Evolutionary conservation across 805 yeast species (phyloP).

Genomic region (Candida awuae): DNA sequence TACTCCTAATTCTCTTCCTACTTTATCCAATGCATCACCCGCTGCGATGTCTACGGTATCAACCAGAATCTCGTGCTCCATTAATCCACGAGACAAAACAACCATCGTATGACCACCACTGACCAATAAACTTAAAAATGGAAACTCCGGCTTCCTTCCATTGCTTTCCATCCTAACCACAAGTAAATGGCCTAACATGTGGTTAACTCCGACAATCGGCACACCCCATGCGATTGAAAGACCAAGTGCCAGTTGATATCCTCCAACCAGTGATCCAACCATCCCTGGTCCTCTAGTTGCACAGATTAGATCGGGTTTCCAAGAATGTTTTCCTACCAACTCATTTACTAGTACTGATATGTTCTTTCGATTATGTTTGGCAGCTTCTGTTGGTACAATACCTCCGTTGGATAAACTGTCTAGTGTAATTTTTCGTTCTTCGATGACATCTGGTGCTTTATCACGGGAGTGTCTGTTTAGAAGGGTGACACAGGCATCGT

Average conservation of each 20-base stretch:
- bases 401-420: constrained; percentile 70
- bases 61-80: constrained; percentile 63
- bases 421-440: constrained; percentile 57
- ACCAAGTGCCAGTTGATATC: constrained; percentile 81
- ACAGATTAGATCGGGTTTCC: constrained; percentile 66
- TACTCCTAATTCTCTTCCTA: constrained; percentile 79
- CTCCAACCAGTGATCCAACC: constrained; percentile 80
- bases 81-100: constrained; percentile 53
- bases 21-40: constrained; percentile 90
- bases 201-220: constrained; percentile 88
- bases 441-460: constrained; percentile 41
- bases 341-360: constrained; percentile 45
- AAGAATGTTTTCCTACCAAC: constrained; percentile 33
- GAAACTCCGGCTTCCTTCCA: constrained; percentile 43
- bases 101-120: constrained; percentile 95
- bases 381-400: constrained; percentile 79
- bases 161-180: constrained; percentile 46
- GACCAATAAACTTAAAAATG: constrained; percentile 68
- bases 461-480: constrained; percentile 39
- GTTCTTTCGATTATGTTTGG: constrained; percentile 60
- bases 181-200: constrained; percentile 88
- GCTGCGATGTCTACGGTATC: constrained; percentile 83
- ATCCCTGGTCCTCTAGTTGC: constrained; percentile 97
- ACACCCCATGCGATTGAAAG: constrained; percentile 65
- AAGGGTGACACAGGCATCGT: constrained; percentile 86